These are phyloP conservation scores for Penicillium sp. DNA, from an alignment of 2,329 filamentous ascomycete genomes.

Conservation along the genomic window DNA sequence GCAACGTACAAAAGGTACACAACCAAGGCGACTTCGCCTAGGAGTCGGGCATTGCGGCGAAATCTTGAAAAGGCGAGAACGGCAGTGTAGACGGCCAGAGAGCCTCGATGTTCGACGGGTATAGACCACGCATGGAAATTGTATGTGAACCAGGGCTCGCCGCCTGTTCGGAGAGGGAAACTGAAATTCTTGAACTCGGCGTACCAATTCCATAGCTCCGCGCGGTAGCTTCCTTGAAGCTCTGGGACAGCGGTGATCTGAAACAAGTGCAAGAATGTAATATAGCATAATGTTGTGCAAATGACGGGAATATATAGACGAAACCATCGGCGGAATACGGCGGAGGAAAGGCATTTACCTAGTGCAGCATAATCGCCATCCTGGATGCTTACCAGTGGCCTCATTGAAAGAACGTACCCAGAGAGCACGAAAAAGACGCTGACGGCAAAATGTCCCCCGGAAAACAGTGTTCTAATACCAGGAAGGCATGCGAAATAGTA, in stretches of 20 bases:
- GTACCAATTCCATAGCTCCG: conserved; percentile 53
- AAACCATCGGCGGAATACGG: conserved; percentile 51
- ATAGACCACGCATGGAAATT: conserved; percentile 64
- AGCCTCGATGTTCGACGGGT: conserved; percentile 62
- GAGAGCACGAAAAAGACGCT: conserved; percentile 53
- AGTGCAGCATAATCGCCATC: conserved; percentile 38
- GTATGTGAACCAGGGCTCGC: conserved; percentile 56
- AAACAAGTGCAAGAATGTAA: conserved; percentile 54
- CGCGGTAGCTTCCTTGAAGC: conserved; percentile 41
- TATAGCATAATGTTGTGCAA: conserved; percentile 52
- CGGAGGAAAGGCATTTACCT: conserved; percentile 46
- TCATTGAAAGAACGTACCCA: conserved; percentile 51
- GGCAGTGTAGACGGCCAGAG: conserved; percentile 59
- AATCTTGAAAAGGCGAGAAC: conserved; percentile 57
- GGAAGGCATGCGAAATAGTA: conserved; percentile 55
- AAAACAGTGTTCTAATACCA: conserved; percentile 58
- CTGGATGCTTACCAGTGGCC: conserved; percentile 45
- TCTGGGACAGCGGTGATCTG: conserved; percentile 45
- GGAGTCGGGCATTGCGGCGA: conserved; percentile 54
- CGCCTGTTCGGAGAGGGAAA: conserved; percentile 61
- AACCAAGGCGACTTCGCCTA: conserved; percentile 52
- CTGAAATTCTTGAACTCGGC: conserved; percentile 66
- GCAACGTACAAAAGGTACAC: conserved; percentile 66
- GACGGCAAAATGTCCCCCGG: conserved; percentile 60
- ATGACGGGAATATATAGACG: conserved; percentile 54